Conservation (phyloP, 345 rosid genomes). For the Durio zibethinus region DNA sequence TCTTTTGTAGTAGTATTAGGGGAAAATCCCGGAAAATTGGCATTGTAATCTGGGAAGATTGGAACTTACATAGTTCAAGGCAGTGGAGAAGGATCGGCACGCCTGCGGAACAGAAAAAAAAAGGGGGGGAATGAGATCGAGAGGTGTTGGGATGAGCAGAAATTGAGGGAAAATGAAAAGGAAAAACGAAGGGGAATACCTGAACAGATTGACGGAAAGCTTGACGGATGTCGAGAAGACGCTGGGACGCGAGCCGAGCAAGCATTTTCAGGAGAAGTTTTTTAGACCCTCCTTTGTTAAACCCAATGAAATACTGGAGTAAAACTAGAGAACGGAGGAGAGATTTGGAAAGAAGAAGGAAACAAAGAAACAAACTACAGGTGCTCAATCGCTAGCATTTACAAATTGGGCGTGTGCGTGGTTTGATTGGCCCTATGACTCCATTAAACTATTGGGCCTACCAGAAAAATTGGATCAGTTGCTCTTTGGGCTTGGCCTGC, state of each 20-base stretch:
- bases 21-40: not conserved
- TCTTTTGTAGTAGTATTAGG: not conserved
- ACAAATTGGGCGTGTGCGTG: not conserved
- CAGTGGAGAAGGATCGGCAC: constrained; percentile 76
- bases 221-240: constrained; percentile 81
- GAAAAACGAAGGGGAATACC: constrained; percentile 32
- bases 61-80: constrained; percentile 79
- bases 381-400: not conserved
- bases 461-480: not conserved
- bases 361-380: too few relatives aligned
- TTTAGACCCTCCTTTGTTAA: not conserved
- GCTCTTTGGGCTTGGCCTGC: not conserved
- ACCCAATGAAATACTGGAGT: not conserved
- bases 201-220: constrained; percentile 55
- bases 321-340: too few relatives aligned
- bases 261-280: constrained; percentile 50
- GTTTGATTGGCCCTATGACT: not conserved
- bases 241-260: constrained; percentile 68
- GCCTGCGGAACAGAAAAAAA: constrained; percentile 28
- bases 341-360: not conserved
- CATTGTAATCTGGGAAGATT: not conserved
- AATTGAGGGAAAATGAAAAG: constrained; percentile 12
- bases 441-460: not conserved
- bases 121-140: constrained; percentile 22
- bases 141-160: constrained; percentile 12